Conservation (phyloP, 140 eudicot species). For the Erigeron philadelphicus region DNA sequence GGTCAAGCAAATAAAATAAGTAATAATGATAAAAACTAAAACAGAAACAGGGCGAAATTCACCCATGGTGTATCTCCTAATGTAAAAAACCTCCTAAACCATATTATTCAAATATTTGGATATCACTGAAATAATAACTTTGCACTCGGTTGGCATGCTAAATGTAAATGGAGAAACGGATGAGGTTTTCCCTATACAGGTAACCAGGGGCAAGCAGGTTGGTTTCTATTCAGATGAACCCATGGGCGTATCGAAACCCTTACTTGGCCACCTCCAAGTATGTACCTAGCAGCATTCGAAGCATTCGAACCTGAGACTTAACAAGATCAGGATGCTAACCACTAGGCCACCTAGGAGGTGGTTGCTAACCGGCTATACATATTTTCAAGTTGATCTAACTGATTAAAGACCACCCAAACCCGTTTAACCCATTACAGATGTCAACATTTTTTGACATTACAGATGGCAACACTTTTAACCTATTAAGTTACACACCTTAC, state of each 20-base stretch:
- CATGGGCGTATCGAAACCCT: too few species aligned
- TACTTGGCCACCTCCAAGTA: too few species aligned
- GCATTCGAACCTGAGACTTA: too few species aligned
- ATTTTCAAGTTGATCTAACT: too few species aligned
- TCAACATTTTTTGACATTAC: background rate
- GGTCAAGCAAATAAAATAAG: background rate
- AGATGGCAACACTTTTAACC: background rate
- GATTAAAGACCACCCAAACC: background rate
- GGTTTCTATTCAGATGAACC: background rate
- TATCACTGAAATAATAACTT: background rate
- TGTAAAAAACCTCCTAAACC: background rate
- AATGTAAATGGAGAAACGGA: too few species aligned
- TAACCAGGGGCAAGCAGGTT: background rate
- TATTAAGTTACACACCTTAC: background rate
- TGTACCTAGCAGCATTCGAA: too few species aligned
- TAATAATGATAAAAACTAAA: background rate
- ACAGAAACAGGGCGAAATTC: background rate
- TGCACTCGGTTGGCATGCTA: too few species aligned
- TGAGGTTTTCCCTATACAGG: too few species aligned
- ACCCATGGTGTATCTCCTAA: background rate
- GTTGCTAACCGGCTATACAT: too few species aligned
- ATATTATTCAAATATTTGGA: background rate
- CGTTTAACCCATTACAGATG: background rate
- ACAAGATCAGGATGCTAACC: too few species aligned
- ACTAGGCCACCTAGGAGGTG: too few species aligned